Percentiles rank a stretch among this genome's conserved stretches.
Conservation (phyloP, 2,329 filamentous ascomycete species). For the Tympanopsis confertula region DNA sequence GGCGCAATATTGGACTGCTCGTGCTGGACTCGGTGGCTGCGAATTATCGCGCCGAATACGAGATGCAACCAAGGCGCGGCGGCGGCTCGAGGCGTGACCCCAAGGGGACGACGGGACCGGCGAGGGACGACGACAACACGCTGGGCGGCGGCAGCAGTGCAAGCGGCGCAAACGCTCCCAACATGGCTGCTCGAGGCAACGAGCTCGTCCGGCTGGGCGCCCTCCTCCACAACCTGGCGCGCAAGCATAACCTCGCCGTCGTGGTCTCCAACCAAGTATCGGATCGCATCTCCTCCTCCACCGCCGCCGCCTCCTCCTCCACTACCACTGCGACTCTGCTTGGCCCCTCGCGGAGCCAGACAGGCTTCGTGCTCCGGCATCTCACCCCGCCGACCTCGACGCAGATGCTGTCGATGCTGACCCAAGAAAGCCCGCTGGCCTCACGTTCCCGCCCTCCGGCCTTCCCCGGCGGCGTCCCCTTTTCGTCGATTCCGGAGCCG, state of each 20-base stretch:
- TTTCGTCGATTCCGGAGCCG: not conserved
- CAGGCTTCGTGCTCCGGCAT: too few species aligned
- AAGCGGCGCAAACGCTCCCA: conserved; percentile 19
- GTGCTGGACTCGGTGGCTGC: conserved; percentile 87
- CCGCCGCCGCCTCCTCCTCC: not conserved
- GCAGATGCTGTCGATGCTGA: not conserved
- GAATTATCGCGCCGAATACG: conserved; percentile 88
- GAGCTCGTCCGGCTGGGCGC: conserved; percentile 70
- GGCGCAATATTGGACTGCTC: conserved; percentile 68
- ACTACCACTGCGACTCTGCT: conserved; percentile 5
- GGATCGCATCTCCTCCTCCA: conserved; percentile 53
- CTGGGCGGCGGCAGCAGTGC: conserved; percentile 26
- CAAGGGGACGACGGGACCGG: too few species aligned
- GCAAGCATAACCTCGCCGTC: conserved; percentile 63
- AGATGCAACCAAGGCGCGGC: conserved; percentile 15
- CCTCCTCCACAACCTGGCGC: conserved; percentile 65
- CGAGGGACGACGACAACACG: conserved; percentile 17
- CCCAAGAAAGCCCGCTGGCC: not conserved
- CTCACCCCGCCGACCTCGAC: not conserved
- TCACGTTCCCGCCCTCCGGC: not conserved
- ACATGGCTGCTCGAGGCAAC: conserved; percentile 64
- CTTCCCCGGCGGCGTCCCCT: too few species aligned
- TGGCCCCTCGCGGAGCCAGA: not conserved
- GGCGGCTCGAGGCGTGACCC: too few species aligned
- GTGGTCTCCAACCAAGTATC: conserved; percentile 94